Conservation (phyloP, 495 filamentous ascomycete genomes). For the Rhypophila decipiens region DNA sequence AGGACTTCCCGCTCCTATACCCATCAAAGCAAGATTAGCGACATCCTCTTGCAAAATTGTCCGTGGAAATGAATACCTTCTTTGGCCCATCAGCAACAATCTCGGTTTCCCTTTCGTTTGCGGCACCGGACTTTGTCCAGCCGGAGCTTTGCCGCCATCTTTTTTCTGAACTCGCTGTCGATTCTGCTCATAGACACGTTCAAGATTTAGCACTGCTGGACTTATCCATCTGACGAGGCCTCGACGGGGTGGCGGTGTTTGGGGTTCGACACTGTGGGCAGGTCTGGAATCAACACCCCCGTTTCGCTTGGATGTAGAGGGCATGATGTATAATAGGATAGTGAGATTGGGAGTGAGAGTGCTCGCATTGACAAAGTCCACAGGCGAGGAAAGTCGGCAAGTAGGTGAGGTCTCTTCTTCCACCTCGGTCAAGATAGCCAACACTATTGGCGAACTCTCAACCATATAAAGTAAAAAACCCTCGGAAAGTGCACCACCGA, state of each 20-base stretch:
- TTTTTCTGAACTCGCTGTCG: conserved; percentile 39
- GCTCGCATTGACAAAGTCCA: neutral
- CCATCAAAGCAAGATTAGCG: neutral
- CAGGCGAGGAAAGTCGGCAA: neutral
- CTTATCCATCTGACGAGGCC: conserved; percentile 25
- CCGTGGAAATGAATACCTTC: conserved; percentile 53
- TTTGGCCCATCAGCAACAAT: conserved; percentile 89
- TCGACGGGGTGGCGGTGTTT: conserved; percentile 4
- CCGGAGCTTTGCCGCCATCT: conserved; percentile 11
- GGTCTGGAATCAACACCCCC: conserved; percentile 4
- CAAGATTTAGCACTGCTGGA: conserved; percentile 48
- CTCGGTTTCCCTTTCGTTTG: conserved; percentile 65
- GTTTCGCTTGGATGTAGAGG: no score
- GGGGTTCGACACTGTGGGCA: conserved; percentile 17
- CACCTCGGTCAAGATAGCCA: no score
- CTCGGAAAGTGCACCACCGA: no score
- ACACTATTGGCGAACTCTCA: no score
- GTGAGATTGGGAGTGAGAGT: conserved; percentile 21
- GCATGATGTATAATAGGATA: conserved; percentile 19
- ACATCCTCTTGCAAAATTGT: neutral
- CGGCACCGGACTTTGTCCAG: conserved; percentile 31
- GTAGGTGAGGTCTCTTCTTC: neutral
- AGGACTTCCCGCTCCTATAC: conserved; percentile 88
- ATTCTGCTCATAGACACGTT: conserved; percentile 52
- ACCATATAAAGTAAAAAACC: no score